phyloP scores from a whole-genome alignment of 768 basidiomycete genomes.

The Tylopilus sp. region DNA sequence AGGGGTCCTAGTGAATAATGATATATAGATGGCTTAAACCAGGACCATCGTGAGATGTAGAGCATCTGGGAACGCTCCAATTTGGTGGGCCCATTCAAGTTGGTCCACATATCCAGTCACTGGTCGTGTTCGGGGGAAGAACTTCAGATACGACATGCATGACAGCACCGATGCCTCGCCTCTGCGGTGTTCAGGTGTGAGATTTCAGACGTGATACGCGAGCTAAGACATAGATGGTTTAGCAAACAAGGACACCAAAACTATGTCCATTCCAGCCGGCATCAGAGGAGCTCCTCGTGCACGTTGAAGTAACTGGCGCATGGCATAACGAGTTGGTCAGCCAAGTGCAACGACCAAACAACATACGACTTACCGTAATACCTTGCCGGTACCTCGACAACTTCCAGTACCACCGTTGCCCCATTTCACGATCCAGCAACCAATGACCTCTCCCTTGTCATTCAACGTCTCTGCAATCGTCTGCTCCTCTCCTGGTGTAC shows the following conservation, averaged over 20 bases:
- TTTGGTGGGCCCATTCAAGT: not conserved
- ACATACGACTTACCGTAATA: slow-evolving; percentile 55
- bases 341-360: not conserved
- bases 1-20: not conserved
- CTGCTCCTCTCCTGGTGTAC: slow-evolving; percentile 55
- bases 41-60: too few species aligned
- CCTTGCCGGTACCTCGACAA: slow-evolving; percentile 60
- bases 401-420: slow-evolving; percentile 58
- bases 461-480: slow-evolving; percentile 77
- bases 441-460: slow-evolving; percentile 54
- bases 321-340: not conserved
- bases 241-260: not conserved
- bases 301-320: slow-evolving; percentile 46
- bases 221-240: not conserved
- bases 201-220: not conserved
- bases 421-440: slow-evolving; percentile 81
- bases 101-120: not conserved
- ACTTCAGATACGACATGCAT: not conserved
- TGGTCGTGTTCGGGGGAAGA: not conserved
- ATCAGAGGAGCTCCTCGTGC: slow-evolving; percentile 45
- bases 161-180: not conserved
- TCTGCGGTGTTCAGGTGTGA: not conserved
- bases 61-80: not conserved
- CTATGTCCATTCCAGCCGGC: not conserved
- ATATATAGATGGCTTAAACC: not conserved